A percentile compares a stretch with the other conserved stretches of the same genome.
Evolutionary conservation across 352 stramenopile species (phyloP).

Genomic region (Globisporangium irregulare): DNA sequence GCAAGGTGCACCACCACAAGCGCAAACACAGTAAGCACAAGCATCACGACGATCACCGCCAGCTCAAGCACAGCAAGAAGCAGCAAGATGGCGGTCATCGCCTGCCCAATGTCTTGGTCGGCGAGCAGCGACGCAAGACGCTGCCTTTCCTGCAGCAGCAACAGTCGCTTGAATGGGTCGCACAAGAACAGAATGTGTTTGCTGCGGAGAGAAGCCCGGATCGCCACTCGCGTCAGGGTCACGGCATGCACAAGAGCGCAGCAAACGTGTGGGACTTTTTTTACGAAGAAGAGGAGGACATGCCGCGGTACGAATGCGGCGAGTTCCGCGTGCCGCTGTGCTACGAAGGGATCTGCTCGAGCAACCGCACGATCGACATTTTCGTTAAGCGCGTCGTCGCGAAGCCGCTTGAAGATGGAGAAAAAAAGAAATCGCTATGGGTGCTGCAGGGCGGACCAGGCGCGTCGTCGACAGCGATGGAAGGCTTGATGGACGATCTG

Average conservation of each 20-base stretch:
- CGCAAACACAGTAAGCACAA: constrained; percentile 5
- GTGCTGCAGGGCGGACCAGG: constrained; percentile 68
- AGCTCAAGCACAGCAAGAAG: constrained; percentile 1
- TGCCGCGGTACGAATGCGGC: constrained; percentile 26
- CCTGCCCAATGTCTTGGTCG: constrained; percentile 11
- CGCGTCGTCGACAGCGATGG: constrained; percentile 67
- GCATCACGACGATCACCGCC: neutral
- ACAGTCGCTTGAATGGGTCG: constrained; percentile 23
- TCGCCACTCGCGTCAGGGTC: neutral
- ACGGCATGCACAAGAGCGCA: neutral
- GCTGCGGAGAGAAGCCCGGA: neutral
- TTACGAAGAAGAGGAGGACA: neutral
- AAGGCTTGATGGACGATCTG: constrained; percentile 58
- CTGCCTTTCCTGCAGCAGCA: constrained; percentile 24
- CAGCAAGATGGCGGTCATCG: neutral
- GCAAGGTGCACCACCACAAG: constrained; percentile 8
- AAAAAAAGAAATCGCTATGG: constrained; percentile 52
- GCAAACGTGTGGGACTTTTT: neutral
- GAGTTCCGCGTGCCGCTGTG: constrained; percentile 31
- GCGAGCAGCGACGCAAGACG: constrained; percentile 14
- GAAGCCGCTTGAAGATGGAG: neutral
- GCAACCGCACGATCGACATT: constrained; percentile 24
- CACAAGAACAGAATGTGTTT: neutral
- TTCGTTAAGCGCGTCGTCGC: constrained; percentile 59
- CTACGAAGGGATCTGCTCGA: constrained; percentile 29